Conservation (phyloP, 2,329 filamentous ascomycete genomes). For the Fusarium fujikuroi region DNA sequence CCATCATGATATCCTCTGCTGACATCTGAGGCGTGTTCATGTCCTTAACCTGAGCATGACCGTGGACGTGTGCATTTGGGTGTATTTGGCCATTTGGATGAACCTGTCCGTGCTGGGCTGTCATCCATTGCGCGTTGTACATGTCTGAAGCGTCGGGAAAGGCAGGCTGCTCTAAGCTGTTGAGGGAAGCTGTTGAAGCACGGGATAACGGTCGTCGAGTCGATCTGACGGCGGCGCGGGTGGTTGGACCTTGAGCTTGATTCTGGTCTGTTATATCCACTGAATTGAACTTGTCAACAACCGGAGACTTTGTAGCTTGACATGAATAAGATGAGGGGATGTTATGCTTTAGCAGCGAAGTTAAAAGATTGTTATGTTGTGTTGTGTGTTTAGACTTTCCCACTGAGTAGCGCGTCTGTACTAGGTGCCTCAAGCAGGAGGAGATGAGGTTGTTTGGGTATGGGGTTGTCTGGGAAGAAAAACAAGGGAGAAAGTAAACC, state of each 20-base stretch:
- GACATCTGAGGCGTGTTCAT: slow-evolving; percentile 61
- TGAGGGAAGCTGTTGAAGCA: slow-evolving; percentile 67
- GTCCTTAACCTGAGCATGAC: slow-evolving; percentile 56
- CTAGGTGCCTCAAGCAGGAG: not conserved
- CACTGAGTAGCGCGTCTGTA: not conserved
- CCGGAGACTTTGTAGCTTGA: slow-evolving; percentile 2
- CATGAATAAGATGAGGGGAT: slow-evolving; percentile 3
- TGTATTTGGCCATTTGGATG: slow-evolving; percentile 31
- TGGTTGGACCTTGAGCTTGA: slow-evolving; percentile 44
- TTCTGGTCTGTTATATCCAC: slow-evolving; percentile 44
- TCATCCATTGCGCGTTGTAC: slow-evolving; percentile 63
- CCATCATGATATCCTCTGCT: slow-evolving; percentile 68
- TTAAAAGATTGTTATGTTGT: slow-evolving; percentile 11
- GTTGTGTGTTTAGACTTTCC: not conserved
- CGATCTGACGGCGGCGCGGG: slow-evolving; percentile 52
- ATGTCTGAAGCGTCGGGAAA: slow-evolving; percentile 57
- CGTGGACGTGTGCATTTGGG: slow-evolving; percentile 23
- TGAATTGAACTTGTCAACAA: slow-evolving; percentile 34
- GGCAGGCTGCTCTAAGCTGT: slow-evolving; percentile 62
- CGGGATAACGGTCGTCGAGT: slow-evolving; percentile 64
- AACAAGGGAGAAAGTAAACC: slow-evolving; percentile 43
- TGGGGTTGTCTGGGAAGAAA: slow-evolving; percentile 20
- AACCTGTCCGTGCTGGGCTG: slow-evolving; percentile 32
- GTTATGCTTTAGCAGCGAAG: not conserved
- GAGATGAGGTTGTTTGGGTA: slow-evolving; percentile 16